Evolutionary conservation across 2,329 filamentous ascomycete genomes (phyloP).

Genomic region (Hypoxylon sp.): DNA sequence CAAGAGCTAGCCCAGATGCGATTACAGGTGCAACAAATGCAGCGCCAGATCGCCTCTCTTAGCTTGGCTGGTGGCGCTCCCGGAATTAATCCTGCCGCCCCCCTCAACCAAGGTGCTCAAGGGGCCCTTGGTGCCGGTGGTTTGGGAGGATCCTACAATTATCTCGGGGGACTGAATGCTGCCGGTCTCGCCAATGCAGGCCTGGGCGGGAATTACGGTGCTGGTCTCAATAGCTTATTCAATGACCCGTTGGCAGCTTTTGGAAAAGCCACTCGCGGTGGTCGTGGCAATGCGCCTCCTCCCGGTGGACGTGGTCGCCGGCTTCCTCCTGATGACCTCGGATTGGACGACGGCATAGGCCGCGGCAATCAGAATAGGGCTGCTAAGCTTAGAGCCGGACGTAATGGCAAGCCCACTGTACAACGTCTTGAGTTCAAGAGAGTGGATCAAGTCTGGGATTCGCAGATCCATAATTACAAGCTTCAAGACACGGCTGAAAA

Average conservation of each 20-base stretch:
- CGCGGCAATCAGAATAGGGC: conserved; percentile 13
- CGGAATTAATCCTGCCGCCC: conserved; percentile 7
- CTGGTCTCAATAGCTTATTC: not conserved
- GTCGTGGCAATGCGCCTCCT: not conserved
- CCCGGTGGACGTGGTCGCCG: conserved; percentile 14
- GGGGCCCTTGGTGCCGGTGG: conserved; percentile 3
- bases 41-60: conserved; percentile 36
- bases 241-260: conserved; percentile 9
- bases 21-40: conserved; percentile 48
- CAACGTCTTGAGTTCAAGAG: conserved; percentile 62
- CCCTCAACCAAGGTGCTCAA: conserved; percentile 22
- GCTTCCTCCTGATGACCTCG: conserved; percentile 1
- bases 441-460: conserved; percentile 70
- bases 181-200: conserved; percentile 2
- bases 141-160: conserved; percentile 4
- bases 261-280: conserved; percentile 4
- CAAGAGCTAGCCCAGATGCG: conserved; percentile 48
- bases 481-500: conserved; percentile 68
- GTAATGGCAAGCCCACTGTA: conserved; percentile 45
- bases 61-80: conserved; percentile 4
- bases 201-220: conserved; percentile 1
- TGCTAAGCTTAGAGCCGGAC: conserved; percentile 24
- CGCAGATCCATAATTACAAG: conserved; percentile 64
- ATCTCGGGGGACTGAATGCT: conserved; percentile 13
- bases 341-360: conserved; percentile 6